Evolutionary conservation across 441 rosid species (phyloP).

Genomic region (Aleurites moluccanus): DNA sequence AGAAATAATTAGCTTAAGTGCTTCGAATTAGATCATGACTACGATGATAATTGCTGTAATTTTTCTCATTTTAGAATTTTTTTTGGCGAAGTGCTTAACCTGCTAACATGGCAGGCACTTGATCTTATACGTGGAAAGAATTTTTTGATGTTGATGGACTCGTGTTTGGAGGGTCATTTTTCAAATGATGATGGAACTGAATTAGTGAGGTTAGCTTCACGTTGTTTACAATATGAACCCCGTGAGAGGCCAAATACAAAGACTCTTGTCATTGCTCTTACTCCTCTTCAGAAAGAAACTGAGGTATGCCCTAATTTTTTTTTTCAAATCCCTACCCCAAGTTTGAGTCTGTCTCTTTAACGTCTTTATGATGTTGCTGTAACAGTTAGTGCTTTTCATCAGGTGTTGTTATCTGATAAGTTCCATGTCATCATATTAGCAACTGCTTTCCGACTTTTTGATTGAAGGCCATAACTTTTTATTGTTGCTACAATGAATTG

Average conservation of each 20-base stretch:
- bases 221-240: constrained; percentile 91
- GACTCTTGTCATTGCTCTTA: constrained; percentile 73
- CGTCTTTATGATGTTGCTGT: not conserved
- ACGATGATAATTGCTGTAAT: not conserved
- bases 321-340: not conserved
- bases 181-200: constrained; percentile 97
- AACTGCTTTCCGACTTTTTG: constrained; percentile 1
- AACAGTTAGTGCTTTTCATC: not conserved
- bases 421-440: not conserved
- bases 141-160: constrained; percentile 86
- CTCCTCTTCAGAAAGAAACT: constrained; percentile 84
- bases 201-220: constrained; percentile 81
- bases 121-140: constrained; percentile 90
- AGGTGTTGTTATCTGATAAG: not conserved
- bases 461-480: not conserved
- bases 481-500: not conserved
- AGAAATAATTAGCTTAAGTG: not conserved
- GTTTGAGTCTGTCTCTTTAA: not conserved
- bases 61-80: not conserved
- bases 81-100: constrained; percentile 12
- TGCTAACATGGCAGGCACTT: constrained; percentile 66
- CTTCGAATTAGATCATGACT: constrained; percentile 2
- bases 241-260: constrained; percentile 96
- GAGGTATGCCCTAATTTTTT: constrained; percentile 47
- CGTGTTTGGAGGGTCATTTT: constrained; percentile 86